Conservation (phyloP, 352 stramenopile genomes). For the Thraustotheca clavata region DNA sequence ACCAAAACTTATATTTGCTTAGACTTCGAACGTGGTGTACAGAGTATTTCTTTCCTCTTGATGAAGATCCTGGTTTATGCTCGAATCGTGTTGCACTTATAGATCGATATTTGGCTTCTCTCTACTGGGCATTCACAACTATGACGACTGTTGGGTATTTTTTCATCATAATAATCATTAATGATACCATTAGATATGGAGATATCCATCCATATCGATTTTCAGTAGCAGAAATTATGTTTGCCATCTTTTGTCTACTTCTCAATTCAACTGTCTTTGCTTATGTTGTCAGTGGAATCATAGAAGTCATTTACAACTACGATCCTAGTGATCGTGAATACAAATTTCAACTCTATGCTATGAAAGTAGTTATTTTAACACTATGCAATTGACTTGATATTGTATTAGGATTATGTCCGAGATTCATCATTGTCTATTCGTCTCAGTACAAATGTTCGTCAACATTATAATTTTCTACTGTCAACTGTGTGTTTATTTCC, state of each 20-base stretch:
- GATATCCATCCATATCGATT: constrained; percentile 67
- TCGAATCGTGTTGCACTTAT: constrained; percentile 29
- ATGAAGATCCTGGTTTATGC: constrained; percentile 29
- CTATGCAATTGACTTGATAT: background rate
- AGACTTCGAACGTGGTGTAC: constrained; percentile 19
- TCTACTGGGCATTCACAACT: constrained; percentile 89
- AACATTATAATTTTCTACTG: constrained; percentile 16
- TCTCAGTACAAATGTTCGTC: constrained; percentile 60
- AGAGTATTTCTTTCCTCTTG: constrained; percentile 15
- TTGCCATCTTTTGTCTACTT: constrained; percentile 73
- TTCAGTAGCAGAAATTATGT: constrained; percentile 53
- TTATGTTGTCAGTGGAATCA: constrained; percentile 74
- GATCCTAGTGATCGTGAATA: constrained; percentile 73
- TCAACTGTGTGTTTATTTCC: constrained; percentile 44
- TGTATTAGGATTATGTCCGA: constrained; percentile 51
- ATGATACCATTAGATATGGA: constrained; percentile 21
- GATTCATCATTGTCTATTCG: constrained; percentile 45
- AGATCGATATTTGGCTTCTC: constrained; percentile 64
- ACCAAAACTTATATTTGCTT: constrained; percentile 5
- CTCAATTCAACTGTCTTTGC: constrained; percentile 75
- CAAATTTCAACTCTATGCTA: constrained; percentile 61
- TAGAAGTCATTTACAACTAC: constrained; percentile 72
- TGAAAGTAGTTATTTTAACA: constrained; percentile 35
- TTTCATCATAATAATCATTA: background rate
- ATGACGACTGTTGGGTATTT: constrained; percentile 84